Percentiles rank a stretch among this genome's conserved stretches.
These are phyloP conservation scores for Phytophthora hibernalis DNA, from an alignment of 352 stramenopile species.

Conservation along the genomic window DNA sequence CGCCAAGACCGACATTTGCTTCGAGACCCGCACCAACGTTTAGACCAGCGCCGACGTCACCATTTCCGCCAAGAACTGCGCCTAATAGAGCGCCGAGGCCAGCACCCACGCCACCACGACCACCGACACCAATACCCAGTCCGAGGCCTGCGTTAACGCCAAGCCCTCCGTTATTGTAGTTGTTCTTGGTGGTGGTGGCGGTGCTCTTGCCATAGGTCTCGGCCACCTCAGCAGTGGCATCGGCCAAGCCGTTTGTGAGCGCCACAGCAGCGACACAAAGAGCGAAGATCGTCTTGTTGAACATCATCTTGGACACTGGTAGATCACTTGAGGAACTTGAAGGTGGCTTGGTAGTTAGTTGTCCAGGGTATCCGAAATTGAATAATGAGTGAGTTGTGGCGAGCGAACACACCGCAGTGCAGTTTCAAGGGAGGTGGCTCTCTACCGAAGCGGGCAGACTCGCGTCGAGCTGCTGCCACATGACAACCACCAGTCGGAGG, in stretches of 20 bases:
- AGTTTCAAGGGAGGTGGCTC: no score
- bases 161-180: background rate
- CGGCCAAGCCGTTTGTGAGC: background rate
- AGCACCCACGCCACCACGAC: background rate
- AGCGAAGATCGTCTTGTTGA: slow-evolving; percentile 16
- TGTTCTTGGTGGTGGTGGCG: background rate
- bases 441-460: background rate
- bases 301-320: slow-evolving; percentile 16
- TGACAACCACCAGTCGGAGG: background rate
- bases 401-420: no score
- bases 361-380: slow-evolving; percentile 1
- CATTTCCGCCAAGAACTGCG: background rate
- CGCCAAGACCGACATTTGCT: background rate
- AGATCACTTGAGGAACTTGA: background rate
- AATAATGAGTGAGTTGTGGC: slow-evolving; percentile 8
- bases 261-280: slow-evolving; percentile 10
- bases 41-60: background rate
- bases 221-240: slow-evolving; percentile 1
- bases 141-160: background rate
- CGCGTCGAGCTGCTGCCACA: background rate
- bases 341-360: slow-evolving; percentile 14
- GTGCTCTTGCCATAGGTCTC: background rate
- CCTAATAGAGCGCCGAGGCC: background rate
- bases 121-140: background rate
- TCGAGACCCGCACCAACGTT: background rate